Conservation (phyloP, 768 basidiomycete species). For the Hydnum rufescens region DNA sequence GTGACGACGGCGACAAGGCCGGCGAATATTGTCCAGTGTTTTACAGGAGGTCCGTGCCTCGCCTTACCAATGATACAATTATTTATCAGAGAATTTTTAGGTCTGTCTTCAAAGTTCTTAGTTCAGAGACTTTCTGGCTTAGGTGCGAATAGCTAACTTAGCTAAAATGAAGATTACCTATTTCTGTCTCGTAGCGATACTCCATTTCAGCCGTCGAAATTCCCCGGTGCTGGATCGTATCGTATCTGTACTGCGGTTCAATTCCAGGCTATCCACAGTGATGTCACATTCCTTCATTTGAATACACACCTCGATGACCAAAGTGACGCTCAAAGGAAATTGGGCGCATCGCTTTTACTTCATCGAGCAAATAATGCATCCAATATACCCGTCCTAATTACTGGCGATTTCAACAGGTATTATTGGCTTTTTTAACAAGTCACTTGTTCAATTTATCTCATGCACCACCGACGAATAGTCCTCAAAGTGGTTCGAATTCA, state of each 20-base stretch:
- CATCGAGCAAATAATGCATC: slow-evolving; percentile 32
- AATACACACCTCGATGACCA: slow-evolving; percentile 38
- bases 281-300: slow-evolving; percentile 22
- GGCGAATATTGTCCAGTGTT: slow-evolving; percentile 49
- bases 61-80: not conserved
- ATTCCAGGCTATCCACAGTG: slow-evolving; percentile 16
- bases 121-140: slow-evolving; percentile 33
- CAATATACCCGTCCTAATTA: slow-evolving; percentile 27
- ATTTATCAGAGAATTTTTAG: not conserved
- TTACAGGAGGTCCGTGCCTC: slow-evolving; percentile 25
- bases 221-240: slow-evolving; percentile 30
- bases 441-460: not conserved
- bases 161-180: not conserved
- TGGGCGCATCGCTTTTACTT: slow-evolving; percentile 33
- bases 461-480: not conserved
- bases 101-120: not conserved
- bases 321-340: slow-evolving; percentile 30
- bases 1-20: slow-evolving; percentile 33
- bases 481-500: slow-evolving; percentile 15
- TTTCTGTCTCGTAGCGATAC: slow-evolving; percentile 19
- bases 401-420: slow-evolving; percentile 38
- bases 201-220: slow-evolving; percentile 28
- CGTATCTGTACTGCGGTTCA: slow-evolving; percentile 30
- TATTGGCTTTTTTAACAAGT: no score
- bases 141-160: slow-evolving; percentile 22